A percentile compares a stretch with the other conserved stretches of the same genome.
Evolutionary conservation across 495 filamentous ascomycete species (phyloP).

Genomic region (Margaritispora aquatica): DNA sequence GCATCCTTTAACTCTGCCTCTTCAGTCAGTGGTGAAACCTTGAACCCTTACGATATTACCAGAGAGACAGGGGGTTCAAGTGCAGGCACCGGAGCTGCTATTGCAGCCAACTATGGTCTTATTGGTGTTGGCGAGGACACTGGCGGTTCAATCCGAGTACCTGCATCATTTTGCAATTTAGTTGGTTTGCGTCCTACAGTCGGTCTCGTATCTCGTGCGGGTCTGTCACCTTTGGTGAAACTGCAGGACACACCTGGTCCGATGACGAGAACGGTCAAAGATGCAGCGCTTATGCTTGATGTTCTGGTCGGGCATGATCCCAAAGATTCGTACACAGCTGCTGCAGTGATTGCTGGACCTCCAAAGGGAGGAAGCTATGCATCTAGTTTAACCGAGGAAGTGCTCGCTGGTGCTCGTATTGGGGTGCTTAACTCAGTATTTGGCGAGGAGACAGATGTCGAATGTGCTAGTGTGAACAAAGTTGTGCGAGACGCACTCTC

Average conservation of each 20-base stretch:
- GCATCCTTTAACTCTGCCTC: conserved; percentile 21
- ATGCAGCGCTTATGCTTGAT: conserved; percentile 30
- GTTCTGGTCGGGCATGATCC: conserved; percentile 31
- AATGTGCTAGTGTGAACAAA: conserved; percentile 17
- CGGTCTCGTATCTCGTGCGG: conserved; percentile 37
- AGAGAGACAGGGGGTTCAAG: conserved; percentile 45
- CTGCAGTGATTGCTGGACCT: conserved; percentile 19
- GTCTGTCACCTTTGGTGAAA: conserved; percentile 28
- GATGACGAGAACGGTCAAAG: conserved; percentile 30
- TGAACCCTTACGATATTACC: conserved; percentile 25
- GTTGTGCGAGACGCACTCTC: conserved; percentile 23
- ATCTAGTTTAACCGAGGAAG: conserved; percentile 16
- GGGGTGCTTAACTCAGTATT: conserved; percentile 27
- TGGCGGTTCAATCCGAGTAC: conserved; percentile 44
- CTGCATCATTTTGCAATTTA: conserved; percentile 32
- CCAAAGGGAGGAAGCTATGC: conserved; percentile 27
- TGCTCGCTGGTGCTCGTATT: conserved; percentile 20
- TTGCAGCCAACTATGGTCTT: conserved; percentile 45
- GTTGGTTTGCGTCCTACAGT: conserved; percentile 37
- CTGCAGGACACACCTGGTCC: conserved; percentile 32
- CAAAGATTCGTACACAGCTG: conserved; percentile 25
- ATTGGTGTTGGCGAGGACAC: conserved; percentile 46
- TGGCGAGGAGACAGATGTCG: conserved; percentile 21
- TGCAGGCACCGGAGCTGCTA: conserved; percentile 55
- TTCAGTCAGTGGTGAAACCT: conserved; percentile 27